Conservation (phyloP, 73 alveolate species). For the Paramecium tetraurelia region DNA sequence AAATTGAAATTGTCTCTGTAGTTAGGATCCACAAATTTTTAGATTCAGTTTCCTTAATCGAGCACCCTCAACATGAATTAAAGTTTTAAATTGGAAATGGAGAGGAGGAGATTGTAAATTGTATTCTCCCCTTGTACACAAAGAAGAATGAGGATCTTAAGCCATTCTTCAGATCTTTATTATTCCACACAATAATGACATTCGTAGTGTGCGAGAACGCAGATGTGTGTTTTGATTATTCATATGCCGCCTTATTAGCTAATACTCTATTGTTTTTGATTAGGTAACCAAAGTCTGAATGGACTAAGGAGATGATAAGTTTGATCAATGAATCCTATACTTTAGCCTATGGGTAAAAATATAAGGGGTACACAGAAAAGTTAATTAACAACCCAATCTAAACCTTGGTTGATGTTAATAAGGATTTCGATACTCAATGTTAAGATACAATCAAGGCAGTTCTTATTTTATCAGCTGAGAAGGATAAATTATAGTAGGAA, state of each 20-base stretch:
- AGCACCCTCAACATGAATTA: not conserved
- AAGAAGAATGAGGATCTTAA: not conserved
- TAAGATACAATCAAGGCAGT: slow-evolving; percentile 30
- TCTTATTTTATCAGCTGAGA: not conserved
- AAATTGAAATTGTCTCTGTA: not conserved
- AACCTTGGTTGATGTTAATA: slow-evolving; percentile 23
- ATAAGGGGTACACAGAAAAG: not conserved
- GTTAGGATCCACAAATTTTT: slow-evolving; percentile 47
- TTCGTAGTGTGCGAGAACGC: slow-evolving; percentile 50
- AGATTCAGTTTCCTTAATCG: slow-evolving; percentile 46
- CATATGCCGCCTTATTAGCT: slow-evolving; percentile 47
- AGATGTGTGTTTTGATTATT: slow-evolving; percentile 51
- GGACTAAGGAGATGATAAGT: slow-evolving; percentile 47
- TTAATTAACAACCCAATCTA: not conserved
- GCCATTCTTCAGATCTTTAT: slow-evolving; percentile 5
- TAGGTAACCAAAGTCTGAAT: not conserved
- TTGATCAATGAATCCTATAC: not conserved
- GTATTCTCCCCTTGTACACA: slow-evolving; percentile 49
- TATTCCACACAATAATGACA: slow-evolving; percentile 48
- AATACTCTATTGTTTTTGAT: slow-evolving; percentile 34
- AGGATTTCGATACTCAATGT: slow-evolving; percentile 26
- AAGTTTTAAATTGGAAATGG: slow-evolving; percentile 42
- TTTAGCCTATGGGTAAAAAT: slow-evolving; percentile 7
- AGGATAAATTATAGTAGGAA: not conserved
- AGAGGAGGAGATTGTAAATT: slow-evolving; percentile 42